phyloP scores from a whole-genome alignment of 192 early-diverging fungal genomes.

The Coemansia sp. region DNA sequence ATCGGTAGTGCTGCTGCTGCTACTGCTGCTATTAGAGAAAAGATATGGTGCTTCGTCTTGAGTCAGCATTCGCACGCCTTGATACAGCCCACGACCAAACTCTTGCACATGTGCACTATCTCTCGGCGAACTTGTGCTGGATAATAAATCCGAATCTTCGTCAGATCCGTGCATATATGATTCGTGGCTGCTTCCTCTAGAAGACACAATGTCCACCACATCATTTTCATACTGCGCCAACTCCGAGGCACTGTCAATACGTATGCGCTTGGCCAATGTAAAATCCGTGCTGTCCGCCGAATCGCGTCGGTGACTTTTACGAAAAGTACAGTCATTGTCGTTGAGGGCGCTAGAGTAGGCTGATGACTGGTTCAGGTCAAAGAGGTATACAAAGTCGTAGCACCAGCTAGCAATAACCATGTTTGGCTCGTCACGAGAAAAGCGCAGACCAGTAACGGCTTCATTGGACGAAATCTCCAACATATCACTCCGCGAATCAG shows the following conservation, averaged over 20 bases:
- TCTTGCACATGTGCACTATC: background rate
- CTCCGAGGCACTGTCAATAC: slow-evolving; percentile 4
- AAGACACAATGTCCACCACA: background rate
- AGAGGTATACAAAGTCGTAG: slow-evolving; percentile 57
- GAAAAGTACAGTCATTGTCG: background rate
- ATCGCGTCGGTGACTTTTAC: slow-evolving; percentile 1
- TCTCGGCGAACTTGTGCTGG: background rate
- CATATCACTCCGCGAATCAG: slow-evolving; percentile 2
- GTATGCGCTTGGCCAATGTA: slow-evolving; percentile 18
- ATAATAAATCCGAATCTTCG: too few species aligned
- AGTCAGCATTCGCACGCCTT: slow-evolving; percentile 20
- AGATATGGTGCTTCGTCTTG: slow-evolving; percentile 28
- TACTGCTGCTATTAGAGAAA: slow-evolving; percentile 5
- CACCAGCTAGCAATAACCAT: slow-evolving; percentile 62
- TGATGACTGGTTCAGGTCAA: slow-evolving; percentile 51
- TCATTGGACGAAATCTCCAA: slow-evolving; percentile 24
- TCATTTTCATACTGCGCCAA: background rate
- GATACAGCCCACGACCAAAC: slow-evolving; percentile 17
- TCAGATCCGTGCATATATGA: background rate
- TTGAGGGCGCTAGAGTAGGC: slow-evolving; percentile 18
- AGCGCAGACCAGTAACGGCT: slow-evolving; percentile 44
- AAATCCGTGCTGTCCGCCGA: background rate
- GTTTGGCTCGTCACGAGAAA: slow-evolving; percentile 32
- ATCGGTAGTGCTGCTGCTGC: background rate
- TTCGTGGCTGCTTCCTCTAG: background rate